phyloP scores from a whole-genome alignment of 768 basidiomycete species.

The Exsudoporus frostii region DNA sequence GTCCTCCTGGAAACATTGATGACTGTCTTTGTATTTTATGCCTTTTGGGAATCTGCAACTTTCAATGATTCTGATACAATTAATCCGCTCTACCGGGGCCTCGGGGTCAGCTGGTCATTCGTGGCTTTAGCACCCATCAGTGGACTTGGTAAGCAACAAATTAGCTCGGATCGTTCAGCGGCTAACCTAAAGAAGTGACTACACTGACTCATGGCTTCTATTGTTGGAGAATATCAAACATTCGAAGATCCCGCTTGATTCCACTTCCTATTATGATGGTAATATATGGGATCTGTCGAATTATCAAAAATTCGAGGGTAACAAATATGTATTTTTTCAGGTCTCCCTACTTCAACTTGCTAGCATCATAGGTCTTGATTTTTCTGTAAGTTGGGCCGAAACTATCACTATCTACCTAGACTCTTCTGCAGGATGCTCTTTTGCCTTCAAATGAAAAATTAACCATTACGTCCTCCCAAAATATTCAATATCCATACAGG shows the following conservation, averaged over 20 bases:
- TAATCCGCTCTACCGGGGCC: not conserved
- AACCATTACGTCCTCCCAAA: no score
- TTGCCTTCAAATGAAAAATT: not conserved
- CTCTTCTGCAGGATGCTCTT: not conserved
- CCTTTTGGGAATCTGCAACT: slow-evolving; percentile 3
- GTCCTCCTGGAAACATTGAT: slow-evolving; percentile 13
- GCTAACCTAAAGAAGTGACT: slow-evolving; percentile 3
- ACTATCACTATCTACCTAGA: not conserved
- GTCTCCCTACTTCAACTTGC: not conserved
- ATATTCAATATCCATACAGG: no score
- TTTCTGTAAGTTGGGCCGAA: not conserved
- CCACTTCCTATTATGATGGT: slow-evolving; percentile 10
- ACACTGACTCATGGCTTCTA: slow-evolving; percentile 12
- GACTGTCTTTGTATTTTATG: slow-evolving; percentile 5
- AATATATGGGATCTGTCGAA: not conserved
- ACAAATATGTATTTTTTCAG: not conserved
- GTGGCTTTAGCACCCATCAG: not conserved
- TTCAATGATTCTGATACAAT: no score
- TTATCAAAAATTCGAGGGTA: not conserved
- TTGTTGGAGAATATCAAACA: slow-evolving; percentile 14
- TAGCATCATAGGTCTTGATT: not conserved
- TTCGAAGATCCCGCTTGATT: not conserved
- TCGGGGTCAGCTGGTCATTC: not conserved
- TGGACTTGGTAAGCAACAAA: slow-evolving; percentile 10
- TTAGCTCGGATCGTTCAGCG: no score